Base-by-base conservation (phyloP, 129 eudicot species). In the Lactuca saligna region DNA sequence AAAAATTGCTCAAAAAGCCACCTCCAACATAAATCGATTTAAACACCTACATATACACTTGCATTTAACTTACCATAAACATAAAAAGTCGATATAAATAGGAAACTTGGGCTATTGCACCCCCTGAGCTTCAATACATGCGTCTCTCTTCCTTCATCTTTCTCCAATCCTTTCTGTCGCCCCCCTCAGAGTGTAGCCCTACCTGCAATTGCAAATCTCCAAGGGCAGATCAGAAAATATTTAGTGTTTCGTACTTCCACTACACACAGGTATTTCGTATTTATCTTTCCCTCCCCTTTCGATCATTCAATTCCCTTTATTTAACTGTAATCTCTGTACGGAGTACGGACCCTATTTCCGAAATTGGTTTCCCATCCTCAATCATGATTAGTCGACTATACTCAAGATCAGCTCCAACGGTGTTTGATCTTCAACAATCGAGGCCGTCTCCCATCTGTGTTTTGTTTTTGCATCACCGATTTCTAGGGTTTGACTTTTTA, bases 201-300 rank as follows among this genome's bases (percentile, higher is more conserved):
- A 58, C 60, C 68, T 75, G 67, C 79, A 66, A 74, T 62, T 75
- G 67, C 79, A 66, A 74, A 75, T 75, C 68, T 75, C 54, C 44
- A 58, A 75, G 68, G 79, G 68, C 46, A 57, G 7, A 46, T 75
- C 74, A 67, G 49, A 68, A 75, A 71, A 71, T 70, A 75, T 41
- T 56, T 37, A 61, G 48, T n/a, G 48, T 61, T 42, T 57, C 60
- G 44, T 54, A 64, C 53, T 48, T 66, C 3, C 68, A 66, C 71
- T 66, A 1, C 68, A 66, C 71, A 16, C 17, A 54, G 46, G 64
- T 75, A 34, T 29, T 25, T 25, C 29, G 29, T 25, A 25, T 25
- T 25, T 14, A 7, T 12, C 7, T 15, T 57, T 34, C 70, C 66
- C 44, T 20, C 66, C 57, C 35, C 39, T 58, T 67, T 68, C 57